A percentile compares a stretch with the other conserved stretches of the same genome.
Conservation (phyloP, 1,139 yeast species). For the Suhomyces choctaworum region DNA sequence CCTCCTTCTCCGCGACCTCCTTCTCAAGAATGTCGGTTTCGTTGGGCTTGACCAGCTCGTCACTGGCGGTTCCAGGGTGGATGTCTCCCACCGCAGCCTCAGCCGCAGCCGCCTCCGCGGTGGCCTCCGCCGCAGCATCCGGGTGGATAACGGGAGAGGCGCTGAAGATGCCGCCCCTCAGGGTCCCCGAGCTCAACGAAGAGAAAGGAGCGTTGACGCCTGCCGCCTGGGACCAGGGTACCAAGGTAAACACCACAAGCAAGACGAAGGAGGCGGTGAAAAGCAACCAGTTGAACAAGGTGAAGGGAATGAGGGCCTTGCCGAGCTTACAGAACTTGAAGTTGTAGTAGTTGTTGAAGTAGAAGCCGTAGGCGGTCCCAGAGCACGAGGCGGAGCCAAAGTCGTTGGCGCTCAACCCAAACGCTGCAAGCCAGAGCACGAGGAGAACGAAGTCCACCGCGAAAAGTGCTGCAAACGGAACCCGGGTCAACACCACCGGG, state of each 20-base stretch:
- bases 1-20: too few species aligned
- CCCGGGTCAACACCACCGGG: conserved; percentile 18
- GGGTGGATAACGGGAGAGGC: not conserved
- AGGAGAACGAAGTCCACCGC: conserved; percentile 23
- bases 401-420: conserved; percentile 26
- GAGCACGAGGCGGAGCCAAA: conserved; percentile 26
- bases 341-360: not conserved
- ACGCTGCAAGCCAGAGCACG: conserved; percentile 20
- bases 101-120: not conserved
- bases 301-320: conserved; percentile 33
- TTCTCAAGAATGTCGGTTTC: conserved; percentile 3
- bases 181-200: conserved; percentile 1
- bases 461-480: conserved; percentile 19
- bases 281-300: conserved; percentile 31
- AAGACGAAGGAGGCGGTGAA: conserved; percentile 25
- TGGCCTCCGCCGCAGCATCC: conserved; percentile 1
- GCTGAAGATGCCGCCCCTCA: conserved; percentile 7
- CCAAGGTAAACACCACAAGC: conserved; percentile 22
- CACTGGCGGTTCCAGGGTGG: conserved; percentile 2
- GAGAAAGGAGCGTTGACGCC: conserved; percentile 2
- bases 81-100: not conserved
- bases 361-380: not conserved
- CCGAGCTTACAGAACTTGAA: conserved; percentile 22
- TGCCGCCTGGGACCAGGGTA: conserved; percentile 19
- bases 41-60: conserved; percentile 4